phyloP scores from a whole-genome alignment of 2,329 filamentous ascomycete genomes.

The Clarireedia hainanense region DNA sequence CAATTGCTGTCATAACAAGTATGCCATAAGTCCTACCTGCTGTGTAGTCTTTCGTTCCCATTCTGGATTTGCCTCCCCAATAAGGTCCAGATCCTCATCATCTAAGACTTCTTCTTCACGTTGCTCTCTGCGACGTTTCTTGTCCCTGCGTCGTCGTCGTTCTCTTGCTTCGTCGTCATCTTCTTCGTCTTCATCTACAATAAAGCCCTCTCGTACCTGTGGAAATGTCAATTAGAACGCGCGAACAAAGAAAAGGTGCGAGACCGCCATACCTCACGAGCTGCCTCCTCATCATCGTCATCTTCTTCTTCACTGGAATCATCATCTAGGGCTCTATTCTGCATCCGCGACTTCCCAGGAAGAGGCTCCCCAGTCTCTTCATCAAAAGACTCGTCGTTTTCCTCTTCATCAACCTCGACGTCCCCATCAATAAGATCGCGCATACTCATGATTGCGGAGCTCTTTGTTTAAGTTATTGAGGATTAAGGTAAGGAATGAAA shows the following conservation, averaged over 20 bases:
- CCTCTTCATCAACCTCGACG: conserved; percentile 80
- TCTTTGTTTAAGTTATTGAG: conserved; percentile 2
- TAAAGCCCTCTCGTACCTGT: conserved; percentile 88
- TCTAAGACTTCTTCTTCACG: conserved; percentile 80
- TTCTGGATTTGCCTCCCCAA: conserved; percentile 72
- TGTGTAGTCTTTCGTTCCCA: conserved; percentile 57
- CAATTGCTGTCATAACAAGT: conserved; percentile 10
- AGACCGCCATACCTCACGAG: conserved; percentile 51
- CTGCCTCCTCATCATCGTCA: conserved; percentile 83
- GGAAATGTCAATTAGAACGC: conserved; percentile 12
- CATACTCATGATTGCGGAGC: conserved; percentile 52
- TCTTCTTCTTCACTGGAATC: conserved; percentile 92
- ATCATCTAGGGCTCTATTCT: conserved; percentile 40
- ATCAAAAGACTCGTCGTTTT: conserved; percentile 74
- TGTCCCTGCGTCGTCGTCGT: conserved; percentile 58
- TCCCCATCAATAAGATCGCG: conserved; percentile 75
- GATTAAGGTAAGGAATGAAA: neutral
- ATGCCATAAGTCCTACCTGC: conserved; percentile 48
- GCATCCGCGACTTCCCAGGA: conserved; percentile 30
- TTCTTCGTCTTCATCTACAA: conserved; percentile 82
- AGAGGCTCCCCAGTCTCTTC: conserved; percentile 61
- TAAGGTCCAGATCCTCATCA: conserved; percentile 92
- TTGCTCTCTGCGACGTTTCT: conserved; percentile 70
- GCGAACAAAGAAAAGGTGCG: conserved; percentile 6
- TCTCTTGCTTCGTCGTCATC: conserved; percentile 52